Base-by-base conservation (phyloP, 2,329 filamentous ascomycete species). In the Leptodontidium sp. region DNA sequence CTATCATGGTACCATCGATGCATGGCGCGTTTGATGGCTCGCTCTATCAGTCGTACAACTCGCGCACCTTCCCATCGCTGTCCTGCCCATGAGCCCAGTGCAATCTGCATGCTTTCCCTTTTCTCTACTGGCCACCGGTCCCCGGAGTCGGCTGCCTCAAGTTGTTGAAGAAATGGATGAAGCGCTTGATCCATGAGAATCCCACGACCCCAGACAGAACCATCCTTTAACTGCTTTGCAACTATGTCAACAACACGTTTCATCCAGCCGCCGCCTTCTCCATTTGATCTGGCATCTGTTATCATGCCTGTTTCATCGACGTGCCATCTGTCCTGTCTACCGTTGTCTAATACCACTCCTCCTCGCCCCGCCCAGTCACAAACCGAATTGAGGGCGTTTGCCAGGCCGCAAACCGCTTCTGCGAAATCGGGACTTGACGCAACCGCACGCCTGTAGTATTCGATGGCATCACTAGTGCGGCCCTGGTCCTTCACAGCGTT, bases 401-500 rank as follows among this genome's bases (percentile, higher is more conserved):
- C 94, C 64, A 99, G 86, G 8, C 96, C 96, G 79, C 96, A 99
- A 0, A 99, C 95, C 7, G 96, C 96, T 81, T 99, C 96, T 0
- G 96, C 93, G 81, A 99, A 99, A 43, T 97, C 92, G 0, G 96
- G 95, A 74, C 96, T 99, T n/a, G 94, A 90, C 43, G 87, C 86
- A 11, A 99, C 95, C 49, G 96, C 96, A 72, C 94, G 89, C 76
- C 89, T 93, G 82, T 99, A 99, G 79, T 97, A 98, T 32, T 84
- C 82, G 69, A 99, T 98, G 1, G 96, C 96, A 78, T 99, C 96
- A 67, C 90, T 92, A 73, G 98, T 93, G 53, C 93, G 89, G 2
- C 96, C 96, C 74, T 97, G 93, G 79, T 99, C 96, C 80, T 99
- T 99, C 73, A 99, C 94, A 9, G 96, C 96, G 79, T 99, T 99